Percentiles rank a stretch among this genome's conserved stretches.
phyloP scores from a whole-genome alignment of 2,329 filamentous ascomycete species.

The Cladosporium phlei region DNA sequence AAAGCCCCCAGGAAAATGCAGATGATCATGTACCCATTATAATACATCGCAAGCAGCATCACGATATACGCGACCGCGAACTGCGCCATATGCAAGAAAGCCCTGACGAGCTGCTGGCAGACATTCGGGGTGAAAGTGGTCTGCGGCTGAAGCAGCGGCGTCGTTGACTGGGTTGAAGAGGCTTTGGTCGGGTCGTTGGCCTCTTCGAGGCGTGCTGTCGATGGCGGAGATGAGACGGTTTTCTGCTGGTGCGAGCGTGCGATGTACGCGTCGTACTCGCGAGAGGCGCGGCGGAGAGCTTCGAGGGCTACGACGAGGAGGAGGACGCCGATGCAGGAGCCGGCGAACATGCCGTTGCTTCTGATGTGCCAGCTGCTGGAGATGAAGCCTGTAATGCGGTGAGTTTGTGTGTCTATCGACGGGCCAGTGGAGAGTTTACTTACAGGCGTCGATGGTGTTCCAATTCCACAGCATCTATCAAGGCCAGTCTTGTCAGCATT shows the following conservation, averaged over 20 bases:
- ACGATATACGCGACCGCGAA: conserved; percentile 74
- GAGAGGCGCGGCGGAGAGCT: conserved; percentile 62
- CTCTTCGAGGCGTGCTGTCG: not conserved
- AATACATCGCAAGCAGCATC: conserved; percentile 64
- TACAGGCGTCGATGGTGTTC: conserved; percentile 62
- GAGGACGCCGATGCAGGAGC: conserved; percentile 72
- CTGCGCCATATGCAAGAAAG: conserved; percentile 63
- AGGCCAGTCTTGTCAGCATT: not conserved
- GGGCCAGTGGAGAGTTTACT: not conserved
- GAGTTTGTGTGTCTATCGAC: not conserved
- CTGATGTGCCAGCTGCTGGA: conserved; percentile 64
- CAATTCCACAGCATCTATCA: conserved; percentile 84
- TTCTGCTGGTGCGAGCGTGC: conserved; percentile 36
- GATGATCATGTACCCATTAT: conserved; percentile 70
- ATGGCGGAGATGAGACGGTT: not conserved
- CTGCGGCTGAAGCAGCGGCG: not conserved
- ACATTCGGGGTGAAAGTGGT: conserved; percentile 52
- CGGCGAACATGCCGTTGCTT: conserved; percentile 67
- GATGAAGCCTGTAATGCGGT: conserved; percentile 51
- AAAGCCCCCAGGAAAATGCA: conserved; percentile 74
- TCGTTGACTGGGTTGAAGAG: not conserved
- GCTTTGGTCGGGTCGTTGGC: not conserved
- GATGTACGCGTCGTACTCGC: conserved; percentile 68
- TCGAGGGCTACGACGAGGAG: conserved; percentile 70
- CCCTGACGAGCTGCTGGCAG: conserved; percentile 62